These are phyloP conservation scores for Cystobasidium ongulense DNA, from an alignment of 768 basidiomycete species.

Conservation along the genomic window DNA sequence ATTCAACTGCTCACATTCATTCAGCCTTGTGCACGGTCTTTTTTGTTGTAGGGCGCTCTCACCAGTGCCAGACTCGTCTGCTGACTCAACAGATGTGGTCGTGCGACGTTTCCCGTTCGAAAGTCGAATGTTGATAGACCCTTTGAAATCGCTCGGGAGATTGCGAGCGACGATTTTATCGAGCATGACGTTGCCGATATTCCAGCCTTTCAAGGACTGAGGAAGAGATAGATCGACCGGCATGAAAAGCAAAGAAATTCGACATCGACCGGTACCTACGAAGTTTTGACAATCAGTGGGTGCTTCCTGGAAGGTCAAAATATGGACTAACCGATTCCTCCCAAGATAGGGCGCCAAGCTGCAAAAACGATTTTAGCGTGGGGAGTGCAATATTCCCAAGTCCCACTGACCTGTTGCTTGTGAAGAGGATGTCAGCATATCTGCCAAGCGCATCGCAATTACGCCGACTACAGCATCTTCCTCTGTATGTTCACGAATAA, in stretches of 20 bases:
- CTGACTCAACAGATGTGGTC: background rate
- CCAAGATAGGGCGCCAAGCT: slow-evolving; percentile 12
- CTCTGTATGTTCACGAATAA: background rate
- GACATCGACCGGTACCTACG: slow-evolving; percentile 29
- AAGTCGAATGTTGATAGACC: background rate
- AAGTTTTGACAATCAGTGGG: no score
- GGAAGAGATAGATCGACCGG: slow-evolving; percentile 26
- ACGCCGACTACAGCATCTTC: slow-evolving; percentile 32
- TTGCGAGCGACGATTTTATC: background rate
- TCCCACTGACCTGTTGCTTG: slow-evolving; percentile 31
- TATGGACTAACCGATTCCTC: slow-evolving; percentile 19
- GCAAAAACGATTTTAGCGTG: rapidly evolving
- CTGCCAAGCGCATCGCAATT: slow-evolving; percentile 8
- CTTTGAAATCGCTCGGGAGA: background rate
- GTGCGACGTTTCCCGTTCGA: background rate
- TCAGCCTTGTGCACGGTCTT: background rate
- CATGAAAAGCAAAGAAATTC: slow-evolving; percentile 32
- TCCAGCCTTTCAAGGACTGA: slow-evolving; percentile 9
- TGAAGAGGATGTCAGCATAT: slow-evolving; percentile 5
- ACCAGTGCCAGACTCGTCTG: background rate
- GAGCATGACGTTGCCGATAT: slow-evolving; percentile 12
- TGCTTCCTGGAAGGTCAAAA: no score
- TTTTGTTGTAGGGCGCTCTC: background rate
- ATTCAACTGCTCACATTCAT: slow-evolving; percentile 18
- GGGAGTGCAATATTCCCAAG: background rate